phyloP scores from a whole-genome alignment of 75 land plant genomes.

The Ceratopteris richardii region DNA sequence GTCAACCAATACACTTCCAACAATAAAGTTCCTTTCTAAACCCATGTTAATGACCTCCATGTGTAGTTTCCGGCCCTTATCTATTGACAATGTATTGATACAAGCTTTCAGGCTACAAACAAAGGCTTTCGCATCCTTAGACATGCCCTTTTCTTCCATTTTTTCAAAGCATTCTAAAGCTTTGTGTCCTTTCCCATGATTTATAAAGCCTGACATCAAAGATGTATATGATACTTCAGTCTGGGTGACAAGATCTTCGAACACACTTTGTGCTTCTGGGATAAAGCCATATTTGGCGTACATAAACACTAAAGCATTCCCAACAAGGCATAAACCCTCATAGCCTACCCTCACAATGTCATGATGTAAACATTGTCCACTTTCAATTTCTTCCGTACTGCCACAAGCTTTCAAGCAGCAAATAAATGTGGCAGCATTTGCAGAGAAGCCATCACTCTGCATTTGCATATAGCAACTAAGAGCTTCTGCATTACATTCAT shows the following conservation, averaged over 20 bases:
- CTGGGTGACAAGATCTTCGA: slow-evolving; percentile 12
- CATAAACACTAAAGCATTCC: slow-evolving; percentile 26
- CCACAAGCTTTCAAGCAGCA: slow-evolving; percentile 21
- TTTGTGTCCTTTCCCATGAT: slow-evolving; percentile 11
- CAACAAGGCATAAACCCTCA: slow-evolving; percentile 17
- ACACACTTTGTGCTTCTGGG: slow-evolving; percentile 8
- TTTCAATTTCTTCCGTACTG: slow-evolving; percentile 8
- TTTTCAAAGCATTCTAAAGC: slow-evolving; percentile 9
- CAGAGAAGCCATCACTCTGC: slow-evolving; percentile 9
- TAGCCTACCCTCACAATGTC: slow-evolving; percentile 2
- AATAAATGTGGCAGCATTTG: slow-evolving; percentile 25
- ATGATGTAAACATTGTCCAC: slow-evolving; percentile 18
- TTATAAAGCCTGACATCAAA: slow-evolving; percentile 18
- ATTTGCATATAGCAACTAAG: slow-evolving; percentile 18
- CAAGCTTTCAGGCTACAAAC: slow-evolving; percentile 19
- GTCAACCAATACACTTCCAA: slow-evolving; percentile 21
- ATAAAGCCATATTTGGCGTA: slow-evolving; percentile 30
- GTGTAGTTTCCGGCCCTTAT: slow-evolving; percentile 17
- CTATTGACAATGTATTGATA: slow-evolving; percentile 7
- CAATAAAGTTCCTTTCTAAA: background rate
- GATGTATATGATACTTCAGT: slow-evolving; percentile 22
- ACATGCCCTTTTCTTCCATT: slow-evolving; percentile 11
- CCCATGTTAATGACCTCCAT: slow-evolving; percentile 4
- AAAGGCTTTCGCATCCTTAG: slow-evolving; percentile 17
- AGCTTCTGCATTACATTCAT: slow-evolving; percentile 13